Base-by-base conservation (phyloP, 225 moss, liverwort and hornwort genomes). In the Polytrichum formosum region DNA sequence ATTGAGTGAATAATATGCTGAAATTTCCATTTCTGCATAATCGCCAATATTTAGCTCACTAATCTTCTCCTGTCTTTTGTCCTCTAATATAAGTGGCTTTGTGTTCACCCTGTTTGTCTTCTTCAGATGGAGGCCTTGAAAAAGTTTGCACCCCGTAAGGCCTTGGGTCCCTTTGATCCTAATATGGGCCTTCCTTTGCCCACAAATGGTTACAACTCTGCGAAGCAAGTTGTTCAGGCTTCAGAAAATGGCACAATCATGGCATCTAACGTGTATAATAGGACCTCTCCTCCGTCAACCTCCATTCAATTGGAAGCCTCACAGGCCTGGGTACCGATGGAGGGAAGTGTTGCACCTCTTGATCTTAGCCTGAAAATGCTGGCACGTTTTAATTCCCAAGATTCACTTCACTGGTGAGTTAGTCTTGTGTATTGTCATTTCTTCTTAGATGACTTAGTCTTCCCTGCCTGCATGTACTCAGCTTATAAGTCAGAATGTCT, bases 301-400 rank as follows among this genome's bases (percentile, higher is more conserved):
- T 69, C 74, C 53, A 71, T 65, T 25, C 60, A 72, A 26, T 61
- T 55, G 20, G 84, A 84, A 35, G 77, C 74, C 70, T 62, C 75
- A 23, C 76, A 77, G 79, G 58, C 72, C 59, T 81, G 80, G 82
- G n/a, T 73, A 1, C 70, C 56, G 33, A 6, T 79, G 30, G 85
- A 80, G 55, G 82, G 82, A 63, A 81, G 67, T 37, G 68, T 68
- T 68, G 83, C 82, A 46, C 91, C 93, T 71, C 63, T 93, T 70
- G 96, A 96, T 82, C 83, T 96, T 25, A 93, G 92, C 75, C 86
- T 96, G 66, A 96, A 96, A 84, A 54, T 81, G 21, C 65, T 82
- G 72, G 93, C 87, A 33, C 96, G 92, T 33, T 87, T 96, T 65
- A 75, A 85, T 64, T 93, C 91, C 5, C 73, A 79, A 53, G 82